These are phyloP conservation scores for Leptographium lundbergii DNA, from an alignment of 2,329 filamentous ascomycete genomes.

Conservation along the genomic window DNA sequence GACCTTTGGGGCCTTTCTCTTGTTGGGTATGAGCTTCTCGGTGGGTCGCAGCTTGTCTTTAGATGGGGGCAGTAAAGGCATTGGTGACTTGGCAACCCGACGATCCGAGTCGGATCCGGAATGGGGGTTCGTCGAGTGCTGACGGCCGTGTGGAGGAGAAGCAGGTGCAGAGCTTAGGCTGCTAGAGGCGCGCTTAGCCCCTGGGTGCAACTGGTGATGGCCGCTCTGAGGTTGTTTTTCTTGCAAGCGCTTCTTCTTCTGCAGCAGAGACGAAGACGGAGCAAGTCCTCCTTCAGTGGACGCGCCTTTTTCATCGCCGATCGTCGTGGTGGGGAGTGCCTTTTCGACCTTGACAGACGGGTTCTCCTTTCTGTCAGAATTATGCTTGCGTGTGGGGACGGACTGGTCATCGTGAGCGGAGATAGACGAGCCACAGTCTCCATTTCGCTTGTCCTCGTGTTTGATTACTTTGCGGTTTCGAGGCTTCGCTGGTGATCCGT, in stretches of 20 bases:
- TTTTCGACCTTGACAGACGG: slow-evolving; percentile 3
- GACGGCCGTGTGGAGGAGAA: slow-evolving; percentile 34
- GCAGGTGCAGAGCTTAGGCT: slow-evolving; percentile 46
- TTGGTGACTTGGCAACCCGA: slow-evolving; percentile 28
- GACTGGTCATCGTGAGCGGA: neutral
- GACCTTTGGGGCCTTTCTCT: slow-evolving; percentile 39
- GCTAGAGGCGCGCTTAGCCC: slow-evolving; percentile 37
- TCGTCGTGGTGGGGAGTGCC: slow-evolving; percentile 11
- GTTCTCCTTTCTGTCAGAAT: slow-evolving; percentile 13
- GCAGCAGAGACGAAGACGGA: slow-evolving; percentile 19
- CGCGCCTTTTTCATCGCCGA: neutral
- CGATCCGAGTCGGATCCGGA: slow-evolving; percentile 46
- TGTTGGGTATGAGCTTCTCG: slow-evolving; percentile 34
- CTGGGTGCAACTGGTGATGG: neutral
- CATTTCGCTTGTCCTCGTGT: slow-evolving; percentile 50
- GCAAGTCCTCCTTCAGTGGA: slow-evolving; percentile 16
- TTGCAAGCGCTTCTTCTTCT: slow-evolving; percentile 39
- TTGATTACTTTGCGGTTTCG: slow-evolving; percentile 44
- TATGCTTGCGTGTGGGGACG: slow-evolving; percentile 5
- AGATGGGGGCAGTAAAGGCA: slow-evolving; percentile 24
- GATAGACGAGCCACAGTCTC: slow-evolving; percentile 23
- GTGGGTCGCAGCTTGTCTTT: slow-evolving; percentile 31
- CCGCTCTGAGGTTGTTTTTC: slow-evolving; percentile 19
- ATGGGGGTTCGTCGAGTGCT: slow-evolving; percentile 23
- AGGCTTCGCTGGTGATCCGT: slow-evolving; percentile 50